Evolutionary conservation across 225 moss, liverwort and hornwort genomes (phyloP), one percentile per base, ranked within the genome.

Genomic region (Neckera pumila): DNA sequence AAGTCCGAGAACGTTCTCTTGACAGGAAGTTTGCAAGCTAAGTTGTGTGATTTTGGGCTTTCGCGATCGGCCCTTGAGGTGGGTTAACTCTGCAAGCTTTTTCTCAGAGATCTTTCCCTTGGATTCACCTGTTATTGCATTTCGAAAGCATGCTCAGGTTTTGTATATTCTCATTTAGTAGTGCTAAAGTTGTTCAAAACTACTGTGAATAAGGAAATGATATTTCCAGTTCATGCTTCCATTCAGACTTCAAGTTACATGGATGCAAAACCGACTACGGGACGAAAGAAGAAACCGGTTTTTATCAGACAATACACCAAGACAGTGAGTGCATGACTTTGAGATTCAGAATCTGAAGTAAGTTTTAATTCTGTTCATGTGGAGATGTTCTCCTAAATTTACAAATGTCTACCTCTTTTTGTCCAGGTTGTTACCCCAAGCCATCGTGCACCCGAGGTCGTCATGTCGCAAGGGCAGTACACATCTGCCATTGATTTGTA

Each of bases 401-500:
- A 80, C 49, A 20, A 71, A 81, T 87, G 23, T 56, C 36, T 56
- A 66, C 66, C 66, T 86, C 53, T 83, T 45, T 43, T 82, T 83
- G 65, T 80, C 80, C 90, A 95, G 98, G 98, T 98, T 66, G 98
- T 98, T 74, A 98, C 98, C 73, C 98, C 98, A 61, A 98, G 98
- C 72, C 97, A 98, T 89, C 96, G 98, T 88, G 98, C 98, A 80
- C 98, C 98, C 51, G 98, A 98, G 91, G 98, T 98, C 84, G 94
- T 98, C 56, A 98, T 98, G 97, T 98, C 98, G 47, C 97, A 97
- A 90, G 98, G 98, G 87, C 96, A 98, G 84, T 98, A 98, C 82
- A 90, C 98, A 43, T 96, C 95, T 74, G 96, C 98, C 66, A 98
- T 98, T 91, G 98, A 98, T 91, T 94, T 98, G 96, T 98, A 96